Conservation (phyloP, 345 rosid genomes). For the thale cress (Arabidopsis thaliana) region DNA sequence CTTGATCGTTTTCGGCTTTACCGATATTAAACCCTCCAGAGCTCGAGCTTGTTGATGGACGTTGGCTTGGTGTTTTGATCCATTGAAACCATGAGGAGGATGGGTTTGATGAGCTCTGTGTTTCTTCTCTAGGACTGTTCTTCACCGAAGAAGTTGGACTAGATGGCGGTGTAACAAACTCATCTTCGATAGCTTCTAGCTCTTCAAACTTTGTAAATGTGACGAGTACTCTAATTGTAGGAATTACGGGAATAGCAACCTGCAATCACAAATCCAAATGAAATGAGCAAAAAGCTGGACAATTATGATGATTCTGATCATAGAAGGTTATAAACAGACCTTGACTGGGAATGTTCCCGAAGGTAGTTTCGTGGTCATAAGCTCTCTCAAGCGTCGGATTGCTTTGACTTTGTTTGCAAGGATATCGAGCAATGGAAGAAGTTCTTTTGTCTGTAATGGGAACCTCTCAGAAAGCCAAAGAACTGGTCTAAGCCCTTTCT, state of each 20-base stretch:
- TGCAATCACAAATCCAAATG: conserved; percentile 32
- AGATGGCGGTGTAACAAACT: conserved; percentile 95
- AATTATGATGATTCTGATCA: conserved; percentile 2
- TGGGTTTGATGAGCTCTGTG: conserved; percentile 56
- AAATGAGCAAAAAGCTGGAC: neutral
- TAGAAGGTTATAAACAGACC: conserved; percentile 52
- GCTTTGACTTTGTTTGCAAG: conserved; percentile 99
- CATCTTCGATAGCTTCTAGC: conserved; percentile 76
- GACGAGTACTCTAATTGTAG: conserved; percentile 91
- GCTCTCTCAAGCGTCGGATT: conserved; percentile 92
- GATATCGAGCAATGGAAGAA: conserved; percentile 95
- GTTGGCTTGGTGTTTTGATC: conserved; percentile 85
- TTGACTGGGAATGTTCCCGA: conserved; percentile 95
- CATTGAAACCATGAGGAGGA: conserved; percentile 98
- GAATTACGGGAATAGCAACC: conserved; percentile 99
- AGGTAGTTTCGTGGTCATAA: conserved; percentile 94
- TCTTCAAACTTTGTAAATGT: conserved; percentile 97
- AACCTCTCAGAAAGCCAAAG: conserved; percentile 96
- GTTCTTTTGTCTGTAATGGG: conserved; percentile 93
- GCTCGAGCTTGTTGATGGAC: conserved; percentile 57
- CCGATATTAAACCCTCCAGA: conserved; percentile 38
- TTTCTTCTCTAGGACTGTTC: conserved; percentile 63
- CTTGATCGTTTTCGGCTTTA: conserved; percentile 71
- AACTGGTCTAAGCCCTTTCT: conserved; percentile 93
- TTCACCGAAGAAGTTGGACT: conserved; percentile 66